Evolutionary conservation across 371 early-diverging fungal species (phyloP).

Genomic region (Actinomortierella wolfii): DNA sequence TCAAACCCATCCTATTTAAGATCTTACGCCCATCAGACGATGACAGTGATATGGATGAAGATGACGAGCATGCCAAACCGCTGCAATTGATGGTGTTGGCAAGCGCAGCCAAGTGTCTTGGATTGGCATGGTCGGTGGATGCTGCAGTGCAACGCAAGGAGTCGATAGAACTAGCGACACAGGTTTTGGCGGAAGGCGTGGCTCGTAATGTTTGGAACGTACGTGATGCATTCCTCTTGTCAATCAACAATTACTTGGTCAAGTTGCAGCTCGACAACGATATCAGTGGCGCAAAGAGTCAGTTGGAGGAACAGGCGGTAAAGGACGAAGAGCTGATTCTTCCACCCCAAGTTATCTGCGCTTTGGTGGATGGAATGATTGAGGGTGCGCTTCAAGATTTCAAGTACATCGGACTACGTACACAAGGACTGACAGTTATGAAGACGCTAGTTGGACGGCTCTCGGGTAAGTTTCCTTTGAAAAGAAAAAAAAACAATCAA

Average conservation of each 20-base stretch:
- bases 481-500: no score
- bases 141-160: slow-evolving; percentile 55
- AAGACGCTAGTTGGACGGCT: slow-evolving; percentile 20
- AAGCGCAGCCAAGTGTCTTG: slow-evolving; percentile 71
- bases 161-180: not conserved
- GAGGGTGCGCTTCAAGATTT: slow-evolving; percentile 35
- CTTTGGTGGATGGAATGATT: slow-evolving; percentile 16
- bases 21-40: slow-evolving; percentile 57
- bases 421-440: slow-evolving; percentile 26
- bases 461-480: slow-evolving; percentile 14
- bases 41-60: slow-evolving; percentile 61
- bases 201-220: slow-evolving; percentile 79
- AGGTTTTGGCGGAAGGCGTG: slow-evolving; percentile 45
- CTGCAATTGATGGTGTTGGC: slow-evolving; percentile 70
- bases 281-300: no score
- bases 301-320: not conserved
- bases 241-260: slow-evolving; percentile 55
- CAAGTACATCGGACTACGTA: slow-evolving; percentile 30
- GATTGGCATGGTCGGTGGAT: slow-evolving; percentile 56
- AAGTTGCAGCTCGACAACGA: slow-evolving; percentile 12
- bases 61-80: slow-evolving; percentile 68
- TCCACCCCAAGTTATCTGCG: no score
- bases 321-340: slow-evolving; percentile 13
- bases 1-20: slow-evolving; percentile 61
- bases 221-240: slow-evolving; percentile 62